These are phyloP conservation scores for Alnus rubra DNA, from an alignment of 306 rosid genomes.

Conservation along the genomic window DNA sequence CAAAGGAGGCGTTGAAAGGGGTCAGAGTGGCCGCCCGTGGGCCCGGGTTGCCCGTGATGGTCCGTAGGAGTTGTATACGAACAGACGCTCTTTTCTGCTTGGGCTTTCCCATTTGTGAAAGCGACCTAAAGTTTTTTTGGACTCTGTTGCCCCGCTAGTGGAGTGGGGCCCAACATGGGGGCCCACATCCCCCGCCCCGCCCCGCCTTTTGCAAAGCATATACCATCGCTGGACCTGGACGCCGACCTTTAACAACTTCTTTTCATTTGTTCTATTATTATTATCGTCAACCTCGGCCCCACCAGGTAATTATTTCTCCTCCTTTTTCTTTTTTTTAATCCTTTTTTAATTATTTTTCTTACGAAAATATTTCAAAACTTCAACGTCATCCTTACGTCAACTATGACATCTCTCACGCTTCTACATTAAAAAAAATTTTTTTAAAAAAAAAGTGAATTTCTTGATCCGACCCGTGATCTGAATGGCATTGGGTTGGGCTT, in stretches of 20 bases:
- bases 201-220: constrained; percentile 44
- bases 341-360: neutral
- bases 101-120: constrained; percentile 48
- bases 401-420: constrained; percentile 31
- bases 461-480: neutral
- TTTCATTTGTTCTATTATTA: constrained; percentile 5
- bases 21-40: constrained; percentile 36
- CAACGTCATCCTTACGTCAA: constrained; percentile 42
- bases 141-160: constrained; percentile 35
- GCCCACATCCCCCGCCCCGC: constrained; percentile 42
- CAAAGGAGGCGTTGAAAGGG: neutral
- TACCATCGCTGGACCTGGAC: constrained; percentile 28
- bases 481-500: neutral
- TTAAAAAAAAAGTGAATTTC: neutral
- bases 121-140: constrained; percentile 50
- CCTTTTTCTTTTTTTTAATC: neutral
- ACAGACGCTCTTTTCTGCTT: constrained; percentile 32
- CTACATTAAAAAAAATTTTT: neutral
- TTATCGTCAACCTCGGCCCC: constrained; percentile 41
- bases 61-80: constrained; percentile 38
- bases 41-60: constrained; percentile 31
- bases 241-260: constrained; percentile 43
- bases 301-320: constrained; percentile 39
- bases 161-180: constrained; percentile 61
- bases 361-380: neutral